phyloP scores from a whole-genome alignment of 495 filamentous ascomycete species.

The Trichocladium uniseriatum region DNA sequence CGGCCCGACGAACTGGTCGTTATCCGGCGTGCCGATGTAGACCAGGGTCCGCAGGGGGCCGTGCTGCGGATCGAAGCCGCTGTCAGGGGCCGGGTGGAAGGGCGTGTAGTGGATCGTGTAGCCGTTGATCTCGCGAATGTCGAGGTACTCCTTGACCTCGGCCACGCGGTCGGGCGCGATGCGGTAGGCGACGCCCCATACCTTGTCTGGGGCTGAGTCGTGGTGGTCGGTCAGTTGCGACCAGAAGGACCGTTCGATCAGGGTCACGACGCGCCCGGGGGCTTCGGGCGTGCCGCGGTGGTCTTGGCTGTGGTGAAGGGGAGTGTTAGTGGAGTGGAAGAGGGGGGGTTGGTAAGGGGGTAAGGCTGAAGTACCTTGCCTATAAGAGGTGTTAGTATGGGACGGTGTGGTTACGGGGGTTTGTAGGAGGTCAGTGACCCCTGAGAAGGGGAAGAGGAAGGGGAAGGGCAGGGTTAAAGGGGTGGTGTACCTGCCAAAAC shows the following conservation, averaged over 20 bases:
- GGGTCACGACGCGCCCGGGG: conserved; percentile 86
- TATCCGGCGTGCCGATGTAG: conserved; percentile 90
- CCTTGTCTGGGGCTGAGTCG: conserved; percentile 48
- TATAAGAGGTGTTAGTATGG: conserved; percentile 30
- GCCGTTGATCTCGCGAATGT: conserved; percentile 94
- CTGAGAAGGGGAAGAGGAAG: not conserved
- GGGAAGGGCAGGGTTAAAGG: not conserved
- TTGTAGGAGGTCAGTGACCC: not conserved
- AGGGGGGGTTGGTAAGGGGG: not conserved
- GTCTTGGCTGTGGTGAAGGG: conserved; percentile 58
- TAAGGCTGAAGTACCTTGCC: conserved; percentile 41
- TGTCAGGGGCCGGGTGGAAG: conserved; percentile 60
- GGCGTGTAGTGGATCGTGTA: conserved; percentile 84
- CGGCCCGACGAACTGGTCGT: conserved; percentile 83
- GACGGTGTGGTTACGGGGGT: too few species aligned
- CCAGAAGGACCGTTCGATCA: conserved; percentile 78
- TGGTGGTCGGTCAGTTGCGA: conserved; percentile 64
- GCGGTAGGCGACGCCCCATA: conserved; percentile 92
- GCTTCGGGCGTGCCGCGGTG: conserved; percentile 83
- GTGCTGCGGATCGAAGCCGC: conserved; percentile 14
- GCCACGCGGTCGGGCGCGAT: conserved; percentile 62
- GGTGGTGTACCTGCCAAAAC: conserved; percentile 80
- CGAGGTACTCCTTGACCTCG: conserved; percentile 79
- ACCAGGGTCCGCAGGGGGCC: conserved; percentile 50
- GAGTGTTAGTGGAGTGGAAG: not conserved